These are phyloP conservation scores for Arthrinium puccinioides DNA, from an alignment of 2,329 filamentous ascomycete species.

Conservation along the genomic window DNA sequence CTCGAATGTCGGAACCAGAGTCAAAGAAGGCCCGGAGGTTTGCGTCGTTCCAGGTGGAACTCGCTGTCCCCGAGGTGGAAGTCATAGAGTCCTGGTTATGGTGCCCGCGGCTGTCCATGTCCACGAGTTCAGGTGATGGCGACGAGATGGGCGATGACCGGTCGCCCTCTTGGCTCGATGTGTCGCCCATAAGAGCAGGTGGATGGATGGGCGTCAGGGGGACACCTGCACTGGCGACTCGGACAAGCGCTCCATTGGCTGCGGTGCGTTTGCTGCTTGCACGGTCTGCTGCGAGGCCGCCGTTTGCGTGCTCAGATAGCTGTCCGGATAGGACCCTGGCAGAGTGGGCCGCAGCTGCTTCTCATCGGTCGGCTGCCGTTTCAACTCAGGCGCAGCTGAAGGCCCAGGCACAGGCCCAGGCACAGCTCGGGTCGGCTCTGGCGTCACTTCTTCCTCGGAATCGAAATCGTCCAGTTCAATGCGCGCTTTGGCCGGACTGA, in stretches of 20 bases:
- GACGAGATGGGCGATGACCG: slow-evolving; percentile 56
- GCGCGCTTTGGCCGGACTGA: slow-evolving; percentile 52
- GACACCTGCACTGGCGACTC: slow-evolving; percentile 66
- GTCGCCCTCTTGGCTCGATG: slow-evolving; percentile 63
- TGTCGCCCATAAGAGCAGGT: slow-evolving; percentile 63
- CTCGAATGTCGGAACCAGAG: slow-evolving; percentile 78
- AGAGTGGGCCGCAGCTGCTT: slow-evolving; percentile 24
- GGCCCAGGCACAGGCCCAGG: slow-evolving; percentile 5
- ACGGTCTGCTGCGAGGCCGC: slow-evolving; percentile 24
- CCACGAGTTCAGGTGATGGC: slow-evolving; percentile 54
- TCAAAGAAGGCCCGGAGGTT: slow-evolving; percentile 86
- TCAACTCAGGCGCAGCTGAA: slow-evolving; percentile 3
- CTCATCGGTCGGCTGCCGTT: slow-evolving; percentile 15
- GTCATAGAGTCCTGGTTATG: slow-evolving; percentile 40
- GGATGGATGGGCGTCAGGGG: slow-evolving; percentile 44
- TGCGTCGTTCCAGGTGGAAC: slow-evolving; percentile 80
- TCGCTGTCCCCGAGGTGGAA: slow-evolving; percentile 47
- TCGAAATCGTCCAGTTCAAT: slow-evolving; percentile 67
- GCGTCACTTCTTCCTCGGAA: slow-evolving; percentile 39
- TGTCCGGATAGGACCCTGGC: slow-evolving; percentile 34
- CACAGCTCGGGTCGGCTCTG: slow-evolving; percentile 14
- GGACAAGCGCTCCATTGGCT: slow-evolving; percentile 39
- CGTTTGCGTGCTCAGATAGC: slow-evolving; percentile 25
- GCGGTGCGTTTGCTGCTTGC: slow-evolving; percentile 17
- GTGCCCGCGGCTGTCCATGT: slow-evolving; percentile 36